Base-by-base conservation (phyloP, 2,329 filamentous ascomycete species). In the Sordariomycetes sp. region DNA sequence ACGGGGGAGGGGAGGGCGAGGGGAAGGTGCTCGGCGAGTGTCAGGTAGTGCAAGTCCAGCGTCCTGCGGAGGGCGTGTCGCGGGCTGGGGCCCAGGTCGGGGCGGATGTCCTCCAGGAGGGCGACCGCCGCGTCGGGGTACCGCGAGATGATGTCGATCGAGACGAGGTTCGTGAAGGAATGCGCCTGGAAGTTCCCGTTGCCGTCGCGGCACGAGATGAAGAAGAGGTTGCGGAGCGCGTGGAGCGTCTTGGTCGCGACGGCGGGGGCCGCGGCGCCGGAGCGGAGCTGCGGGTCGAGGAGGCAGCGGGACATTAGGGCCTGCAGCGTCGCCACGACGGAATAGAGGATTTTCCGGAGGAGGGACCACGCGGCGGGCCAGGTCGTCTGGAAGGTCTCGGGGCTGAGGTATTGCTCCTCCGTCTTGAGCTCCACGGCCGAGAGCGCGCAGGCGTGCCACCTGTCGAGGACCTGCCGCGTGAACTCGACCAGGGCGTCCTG, bases 1-100 rank as follows among this genome's bases (percentile, higher is more conserved):
- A 81, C 78, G 3, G 77, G 72, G 0, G 86, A 78, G 0, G 87
- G 74, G 1, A 96, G 70, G 2, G 82, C 73, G 10, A 90, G 74
- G 0, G 89, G 85, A 60, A 96, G 84, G 67, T 95, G 89, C 67
- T 96, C 91, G 2, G 88, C 85, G 0, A 86, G 81, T 65, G 95
- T 94, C 61, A 96, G 79, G 70, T 95, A 95, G 73, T 89, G 96
- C 17, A 95, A 79, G 66, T 94, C 87, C n/a, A 92, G 74, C 20
- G 80, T 85, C 58, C 87, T 79, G 62, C 89, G 81, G 1, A 73
- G 55, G 66, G 66, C 28, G 62, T 65, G 8, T 61, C 60, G 2
- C 0, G 86, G 80, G 35, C 87, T 81, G 45, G 74, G 70, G 48
- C 79, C 77, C 20, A 24, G 10, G 28, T 66, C 61, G 1, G 74